These are phyloP conservation scores for Sporothrix globosa DNA, from an alignment of 2,329 filamentous ascomycete genomes.

Conservation along the genomic window DNA sequence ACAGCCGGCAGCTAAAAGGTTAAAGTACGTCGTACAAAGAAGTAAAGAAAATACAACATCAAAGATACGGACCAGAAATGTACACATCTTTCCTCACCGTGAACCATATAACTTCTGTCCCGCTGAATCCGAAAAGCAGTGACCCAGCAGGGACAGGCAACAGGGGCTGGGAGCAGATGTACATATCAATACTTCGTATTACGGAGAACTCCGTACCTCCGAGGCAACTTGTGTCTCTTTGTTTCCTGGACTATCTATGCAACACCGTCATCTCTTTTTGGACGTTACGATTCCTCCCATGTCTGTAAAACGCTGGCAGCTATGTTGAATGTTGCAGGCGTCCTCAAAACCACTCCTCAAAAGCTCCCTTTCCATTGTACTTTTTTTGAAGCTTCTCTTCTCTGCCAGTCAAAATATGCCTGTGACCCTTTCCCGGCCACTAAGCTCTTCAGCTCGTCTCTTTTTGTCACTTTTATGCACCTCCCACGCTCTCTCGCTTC, in stretches of 20 bases:
- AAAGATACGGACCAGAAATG: neutral
- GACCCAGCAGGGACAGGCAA: constrained; percentile 8
- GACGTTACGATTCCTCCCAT: neutral
- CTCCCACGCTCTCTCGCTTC: constrained; percentile 16
- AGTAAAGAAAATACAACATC: neutral
- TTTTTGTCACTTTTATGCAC: constrained; percentile 15
- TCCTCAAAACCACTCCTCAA: neutral
- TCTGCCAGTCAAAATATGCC: neutral
- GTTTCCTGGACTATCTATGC: neutral
- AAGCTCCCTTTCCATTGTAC: neutral
- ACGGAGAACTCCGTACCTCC: neutral
- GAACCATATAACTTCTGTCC: neutral
- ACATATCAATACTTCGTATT: neutral
- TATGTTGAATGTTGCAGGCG: neutral
- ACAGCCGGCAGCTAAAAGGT: neutral
- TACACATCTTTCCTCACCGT: constrained; percentile 5
- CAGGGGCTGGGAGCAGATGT: neutral
- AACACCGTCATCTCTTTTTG: neutral
- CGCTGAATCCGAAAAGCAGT: neutral
- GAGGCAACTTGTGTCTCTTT: neutral
- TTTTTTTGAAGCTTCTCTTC: neutral
- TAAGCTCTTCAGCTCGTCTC: constrained; percentile 20
- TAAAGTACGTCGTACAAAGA: neutral
- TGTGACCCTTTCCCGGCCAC: neutral
- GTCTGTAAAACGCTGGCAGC: neutral